A percentile compares a stretch with the other conserved stretches of the same genome.
Evolutionary conservation across 2,329 filamentous ascomycete species (phyloP).

Genomic region (Elsinoe fawcettii): DNA sequence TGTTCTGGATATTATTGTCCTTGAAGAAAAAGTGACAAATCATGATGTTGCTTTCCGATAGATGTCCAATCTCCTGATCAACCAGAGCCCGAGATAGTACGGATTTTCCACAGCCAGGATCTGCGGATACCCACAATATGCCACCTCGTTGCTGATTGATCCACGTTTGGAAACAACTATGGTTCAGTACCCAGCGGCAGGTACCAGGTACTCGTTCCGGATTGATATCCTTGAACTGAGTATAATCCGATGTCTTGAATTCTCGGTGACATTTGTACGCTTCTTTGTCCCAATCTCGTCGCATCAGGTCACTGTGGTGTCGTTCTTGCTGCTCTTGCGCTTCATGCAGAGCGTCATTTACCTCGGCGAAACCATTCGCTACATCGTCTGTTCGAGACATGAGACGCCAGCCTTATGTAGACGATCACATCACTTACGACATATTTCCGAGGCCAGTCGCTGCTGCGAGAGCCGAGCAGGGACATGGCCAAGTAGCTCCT

Average conservation of each 20-base stretch:
- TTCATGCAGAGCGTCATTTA: not conserved
- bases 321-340: not conserved
- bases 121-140: slow-evolving; percentile 34
- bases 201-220: slow-evolving; percentile 26
- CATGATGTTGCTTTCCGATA: not conserved
- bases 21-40: slow-evolving; percentile 35
- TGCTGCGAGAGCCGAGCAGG: not conserved
- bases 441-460: not conserved
- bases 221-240: slow-evolving; percentile 30
- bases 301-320: not conserved
- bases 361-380: not conserved
- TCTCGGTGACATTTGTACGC: slow-evolving; percentile 13
- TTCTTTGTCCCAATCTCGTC: not conserved
- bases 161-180: slow-evolving; percentile 26
- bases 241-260: slow-evolving; percentile 27
- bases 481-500: slow-evolving; percentile 17
- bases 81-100: slow-evolving; percentile 32
- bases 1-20: too few relatives aligned
- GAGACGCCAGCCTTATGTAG: too few relatives aligned
- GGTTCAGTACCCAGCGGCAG: slow-evolving; percentile 30
- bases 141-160: slow-evolving; percentile 18
- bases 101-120: slow-evolving; percentile 37
- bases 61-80: slow-evolving; percentile 23
- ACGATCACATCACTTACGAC: not conserved
- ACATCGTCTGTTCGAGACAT: not conserved